A percentile compares a stretch with the other conserved stretches of the same genome.
phyloP scores from a whole-genome alignment of 768 basidiomycete genomes.

The Pleurotus ostreatus region DNA sequence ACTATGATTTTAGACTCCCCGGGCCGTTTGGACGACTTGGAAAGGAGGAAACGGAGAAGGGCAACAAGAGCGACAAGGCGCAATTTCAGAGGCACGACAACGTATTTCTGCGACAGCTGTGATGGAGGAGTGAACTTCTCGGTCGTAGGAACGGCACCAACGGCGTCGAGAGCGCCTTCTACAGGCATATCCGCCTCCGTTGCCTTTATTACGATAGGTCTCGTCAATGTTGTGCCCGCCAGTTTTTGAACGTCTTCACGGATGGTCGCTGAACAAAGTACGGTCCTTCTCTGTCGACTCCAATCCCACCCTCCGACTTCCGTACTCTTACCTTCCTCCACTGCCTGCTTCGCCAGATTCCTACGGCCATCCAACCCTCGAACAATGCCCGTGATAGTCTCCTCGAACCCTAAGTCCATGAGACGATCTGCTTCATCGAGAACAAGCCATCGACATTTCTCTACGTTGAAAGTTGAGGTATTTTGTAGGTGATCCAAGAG shows the following conservation, averaged over 20 bases:
- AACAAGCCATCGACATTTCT: constrained; percentile 93
- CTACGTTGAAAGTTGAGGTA: constrained; percentile 87
- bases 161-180: constrained; percentile 13
- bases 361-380: constrained; percentile 80
- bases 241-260: constrained; percentile 92
- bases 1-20: constrained; percentile 80
- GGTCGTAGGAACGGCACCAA: constrained; percentile 16
- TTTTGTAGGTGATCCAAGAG: constrained; percentile 96
- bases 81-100: constrained; percentile 87
- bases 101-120: constrained; percentile 88
- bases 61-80: constrained; percentile 91
- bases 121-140: constrained; percentile 90
- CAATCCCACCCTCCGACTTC: constrained; percentile 89
- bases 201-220: constrained; percentile 84
- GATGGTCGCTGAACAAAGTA: constrained; percentile 96
- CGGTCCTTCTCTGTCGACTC: constrained; percentile 70
- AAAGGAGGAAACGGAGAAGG: constrained; percentile 73
- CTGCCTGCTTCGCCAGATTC: constrained; percentile 67
- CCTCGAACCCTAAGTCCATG: constrained; percentile 98
- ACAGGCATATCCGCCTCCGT: constrained; percentile 42
- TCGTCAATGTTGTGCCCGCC: constrained; percentile 73
- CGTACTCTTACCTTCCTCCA: constrained; percentile 58
- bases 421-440: constrained; percentile 96
- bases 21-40: constrained; percentile 43
- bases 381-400: constrained; percentile 88